Percentiles rank a stretch among this genome's conserved stretches.
These are phyloP conservation scores for Leptographium radiaticola DNA, from an alignment of 2,329 filamentous ascomycete genomes.

Conservation along the genomic window DNA sequence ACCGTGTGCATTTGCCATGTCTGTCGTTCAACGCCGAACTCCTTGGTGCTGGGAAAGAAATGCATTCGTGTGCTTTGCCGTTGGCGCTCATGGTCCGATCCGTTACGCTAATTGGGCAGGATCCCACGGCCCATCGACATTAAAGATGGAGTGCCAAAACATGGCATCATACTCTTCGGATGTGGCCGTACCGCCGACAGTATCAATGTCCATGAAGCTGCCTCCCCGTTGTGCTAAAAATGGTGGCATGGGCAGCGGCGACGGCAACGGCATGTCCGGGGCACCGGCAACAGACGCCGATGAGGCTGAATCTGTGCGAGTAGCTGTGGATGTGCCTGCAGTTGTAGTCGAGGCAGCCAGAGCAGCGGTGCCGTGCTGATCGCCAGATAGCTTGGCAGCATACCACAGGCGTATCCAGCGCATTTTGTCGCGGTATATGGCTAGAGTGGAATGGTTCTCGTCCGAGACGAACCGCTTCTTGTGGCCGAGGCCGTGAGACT, in stretches of 20 bases:
- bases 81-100: too few species aligned
- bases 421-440: constrained; percentile 21
- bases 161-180: constrained; percentile 5
- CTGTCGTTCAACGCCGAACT: too few species aligned
- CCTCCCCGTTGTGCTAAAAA: not conserved
- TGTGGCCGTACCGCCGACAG: not conserved
- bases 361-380: not conserved
- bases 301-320: not conserved
- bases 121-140: constrained; percentile 2
- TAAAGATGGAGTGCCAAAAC: constrained; percentile 3
- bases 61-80: too few species aligned
- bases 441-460: constrained; percentile 16
- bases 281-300: not conserved
- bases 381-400: constrained; percentile 4
- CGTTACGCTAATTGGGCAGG: not conserved
- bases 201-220: constrained; percentile 7
- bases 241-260: not conserved
- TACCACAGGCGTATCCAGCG: constrained; percentile 29
- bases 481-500: constrained; percentile 1
- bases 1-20: too few species aligned
- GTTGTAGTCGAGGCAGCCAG: not conserved
- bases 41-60: too few species aligned
- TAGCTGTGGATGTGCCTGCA: not conserved
- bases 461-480: constrained; percentile 15
- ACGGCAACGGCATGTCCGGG: not conserved